These are phyloP conservation scores for Myxozyma nipponensis DNA, from an alignment of 805 yeast species.

Conservation along the genomic window DNA sequence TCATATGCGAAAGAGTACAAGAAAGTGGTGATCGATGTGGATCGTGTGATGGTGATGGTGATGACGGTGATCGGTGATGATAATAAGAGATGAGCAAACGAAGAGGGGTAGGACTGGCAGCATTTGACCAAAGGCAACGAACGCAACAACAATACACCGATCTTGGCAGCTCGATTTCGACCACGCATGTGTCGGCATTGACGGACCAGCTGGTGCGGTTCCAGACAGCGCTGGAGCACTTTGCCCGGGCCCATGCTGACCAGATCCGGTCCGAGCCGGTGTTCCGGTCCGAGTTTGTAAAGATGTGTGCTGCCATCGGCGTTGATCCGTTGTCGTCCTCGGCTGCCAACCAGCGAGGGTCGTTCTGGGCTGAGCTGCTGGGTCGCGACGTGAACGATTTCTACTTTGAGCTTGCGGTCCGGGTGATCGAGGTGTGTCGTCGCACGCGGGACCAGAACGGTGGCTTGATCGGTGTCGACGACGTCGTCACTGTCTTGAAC, in stretches of 20 bases:
- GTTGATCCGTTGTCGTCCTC: conserved; percentile 64
- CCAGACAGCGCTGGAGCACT: conserved; percentile 69
- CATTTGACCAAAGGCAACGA: conserved; percentile 42
- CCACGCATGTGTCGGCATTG: conserved; percentile 57
- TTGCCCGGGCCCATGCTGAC: conserved; percentile 66
- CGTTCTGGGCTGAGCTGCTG: conserved; percentile 38
- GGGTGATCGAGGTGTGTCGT: conserved; percentile 72
- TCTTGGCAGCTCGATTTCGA: conserved; percentile 50
- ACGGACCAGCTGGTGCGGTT: conserved; percentile 70
- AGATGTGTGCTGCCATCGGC: conserved; percentile 74
- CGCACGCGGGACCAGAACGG: conserved; percentile 71
- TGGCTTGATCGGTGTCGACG: conserved; percentile 66
- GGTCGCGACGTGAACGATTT: conserved; percentile 48
- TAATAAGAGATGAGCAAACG: conserved; percentile 20
- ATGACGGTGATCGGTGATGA: too few relatives aligned
- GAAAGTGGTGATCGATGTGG: too few relatives aligned
- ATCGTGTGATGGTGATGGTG: too few relatives aligned
- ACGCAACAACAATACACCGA: conserved; percentile 44
- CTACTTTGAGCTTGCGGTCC: conserved; percentile 63
- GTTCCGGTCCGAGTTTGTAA: conserved; percentile 66
- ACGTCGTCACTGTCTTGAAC: conserved; percentile 40
- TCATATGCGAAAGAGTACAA: too few relatives aligned
- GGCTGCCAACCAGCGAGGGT: conserved; percentile 32
- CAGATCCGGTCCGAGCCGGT: conserved; percentile 63
- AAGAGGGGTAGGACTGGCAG: conserved; percentile 45